phyloP scores from a whole-genome alignment of 2,329 filamentous ascomycete species.

The Biscogniauxia mediterranea region DNA sequence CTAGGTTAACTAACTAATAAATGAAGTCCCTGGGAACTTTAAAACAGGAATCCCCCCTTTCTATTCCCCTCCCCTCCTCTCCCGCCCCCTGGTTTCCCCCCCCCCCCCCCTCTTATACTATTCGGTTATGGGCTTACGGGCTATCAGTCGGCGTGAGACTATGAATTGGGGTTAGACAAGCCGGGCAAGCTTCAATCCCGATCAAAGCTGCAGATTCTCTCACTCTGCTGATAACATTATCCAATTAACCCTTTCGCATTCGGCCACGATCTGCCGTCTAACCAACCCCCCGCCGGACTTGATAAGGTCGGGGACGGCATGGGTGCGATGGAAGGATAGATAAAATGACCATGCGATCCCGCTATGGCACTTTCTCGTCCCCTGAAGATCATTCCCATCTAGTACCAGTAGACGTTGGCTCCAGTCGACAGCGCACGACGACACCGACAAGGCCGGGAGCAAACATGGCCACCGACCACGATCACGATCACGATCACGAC shows the following conservation, averaged over 20 bases:
- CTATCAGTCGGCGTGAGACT: not conserved
- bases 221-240: not conserved
- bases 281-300: not conserved
- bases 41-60: no score
- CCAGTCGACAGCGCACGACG: not conserved
- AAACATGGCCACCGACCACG: conserved; percentile 13
- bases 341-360: conserved; percentile 22
- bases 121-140: not conserved
- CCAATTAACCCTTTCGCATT: not conserved
- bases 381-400: conserved; percentile 11
- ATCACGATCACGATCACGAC: conserved; percentile 10
- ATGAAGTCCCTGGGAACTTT: no score
- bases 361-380: conserved; percentile 15
- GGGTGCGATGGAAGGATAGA: not conserved
- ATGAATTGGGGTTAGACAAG: not conserved
- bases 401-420: conserved; percentile 2
- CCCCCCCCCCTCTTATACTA: not conserved
- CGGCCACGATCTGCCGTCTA: not conserved
- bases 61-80: no score
- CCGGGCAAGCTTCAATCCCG: not conserved
- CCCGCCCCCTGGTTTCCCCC: not conserved
- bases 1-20: no score
- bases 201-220: not conserved
- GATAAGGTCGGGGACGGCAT: conserved; percentile 12
- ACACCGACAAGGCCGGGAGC: not conserved